Percentiles rank a stretch among this genome's conserved stretches.
Conservation (phyloP, 306 rosid species). For the Vigna nakashimae region DNA sequence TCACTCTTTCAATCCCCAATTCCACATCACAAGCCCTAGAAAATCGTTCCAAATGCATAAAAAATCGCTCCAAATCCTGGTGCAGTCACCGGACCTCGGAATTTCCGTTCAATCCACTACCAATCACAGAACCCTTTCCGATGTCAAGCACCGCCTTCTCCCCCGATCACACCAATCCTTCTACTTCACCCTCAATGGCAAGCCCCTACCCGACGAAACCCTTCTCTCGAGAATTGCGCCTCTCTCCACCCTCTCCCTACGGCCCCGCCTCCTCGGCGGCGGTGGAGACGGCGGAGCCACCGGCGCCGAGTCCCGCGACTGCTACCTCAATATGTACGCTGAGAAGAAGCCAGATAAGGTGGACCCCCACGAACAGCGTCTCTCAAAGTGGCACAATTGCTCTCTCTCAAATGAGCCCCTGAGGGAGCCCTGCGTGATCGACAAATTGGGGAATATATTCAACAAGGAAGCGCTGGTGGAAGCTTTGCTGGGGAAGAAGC, state of each 20-base stretch:
- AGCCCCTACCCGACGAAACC: conserved; percentile 59
- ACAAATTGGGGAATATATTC: conserved; percentile 80
- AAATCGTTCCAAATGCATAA: conserved; percentile 47
- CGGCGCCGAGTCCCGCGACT: conserved; percentile 95
- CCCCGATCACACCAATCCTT: conserved; percentile 51
- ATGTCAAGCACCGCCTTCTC: conserved; percentile 67
- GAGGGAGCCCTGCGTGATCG: conserved; percentile 89
- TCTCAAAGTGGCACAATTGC: conserved; percentile 87
- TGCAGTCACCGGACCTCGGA: conserved; percentile 66
- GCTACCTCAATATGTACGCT: conserved; percentile 92
- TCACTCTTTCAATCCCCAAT: conserved; percentile 3
- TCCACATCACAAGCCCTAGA: conserved; percentile 15
- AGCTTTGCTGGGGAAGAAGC: conserved; percentile 80
- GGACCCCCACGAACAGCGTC: conserved; percentile 87
- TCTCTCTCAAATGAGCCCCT: conserved; percentile 81
- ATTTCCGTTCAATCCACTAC: conserved; percentile 51
- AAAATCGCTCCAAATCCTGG: conserved; percentile 60
- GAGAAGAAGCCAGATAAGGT: conserved; percentile 92
- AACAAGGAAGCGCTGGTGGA: conserved; percentile 85
- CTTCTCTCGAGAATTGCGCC: conserved; percentile 55
- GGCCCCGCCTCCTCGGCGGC: conserved; percentile 69
- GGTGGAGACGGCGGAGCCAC: conserved; percentile 98
- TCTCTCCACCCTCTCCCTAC: conserved; percentile 69
- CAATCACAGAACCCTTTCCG: conserved; percentile 55
- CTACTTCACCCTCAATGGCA: conserved; percentile 81